Evolutionary conservation across 208 protist genomes (phyloP), one percentile per base, ranked within the genome.

Genomic region (Acanthamoeba healyi): DNA sequence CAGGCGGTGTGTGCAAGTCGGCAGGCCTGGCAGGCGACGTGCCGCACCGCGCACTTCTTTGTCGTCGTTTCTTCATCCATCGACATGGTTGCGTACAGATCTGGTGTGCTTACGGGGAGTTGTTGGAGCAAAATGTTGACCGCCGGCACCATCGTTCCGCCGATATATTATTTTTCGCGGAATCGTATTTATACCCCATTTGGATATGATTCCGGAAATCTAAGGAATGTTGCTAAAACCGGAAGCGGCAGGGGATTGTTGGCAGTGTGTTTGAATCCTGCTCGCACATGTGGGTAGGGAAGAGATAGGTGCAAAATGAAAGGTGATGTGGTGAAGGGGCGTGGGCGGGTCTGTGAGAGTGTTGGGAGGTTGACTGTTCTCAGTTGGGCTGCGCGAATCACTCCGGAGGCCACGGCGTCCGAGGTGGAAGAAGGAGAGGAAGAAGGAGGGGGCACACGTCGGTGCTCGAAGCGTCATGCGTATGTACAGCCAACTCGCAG

Each of bases 301-400:
- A n/a, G n/a, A n/a, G n/a, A n/a, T n/a, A 61, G 22, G 54, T 24
- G n/a, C n/a, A 61, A 61, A 61, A 72, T 72, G 32, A 24, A 65
- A 65, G 58, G 17, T 38, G 63, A 22, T 32, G 63, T 65, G n/a
- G 58, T 32, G 51, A 58, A 58, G 51, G 19, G 51, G 19, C 14
- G 19, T 65, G n/a, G 38, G n/a, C 15, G 6, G 34, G 63, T 12
- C 61, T 12, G 29, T 12, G 61, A 29, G 29, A 67, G 61, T 34
- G 61, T 67, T 19, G 10, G 61, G 61, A 67, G n/a, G 63, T 34
- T 72, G 63, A 72, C 63, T 72, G 63, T 72, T 72, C 63, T 72
- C 63, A 72, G 63, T 79, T n/a, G 29, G 15, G 14, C 32, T 26
- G 19, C 12, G 22, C 14, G 6, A n/a, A n/a, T 61, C 54, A n/a